Percentiles rank a stretch among this genome's conserved stretches.
These are phyloP conservation scores for Scleroderma citrinum DNA, from an alignment of 768 basidiomycete genomes.

Conservation along the genomic window DNA sequence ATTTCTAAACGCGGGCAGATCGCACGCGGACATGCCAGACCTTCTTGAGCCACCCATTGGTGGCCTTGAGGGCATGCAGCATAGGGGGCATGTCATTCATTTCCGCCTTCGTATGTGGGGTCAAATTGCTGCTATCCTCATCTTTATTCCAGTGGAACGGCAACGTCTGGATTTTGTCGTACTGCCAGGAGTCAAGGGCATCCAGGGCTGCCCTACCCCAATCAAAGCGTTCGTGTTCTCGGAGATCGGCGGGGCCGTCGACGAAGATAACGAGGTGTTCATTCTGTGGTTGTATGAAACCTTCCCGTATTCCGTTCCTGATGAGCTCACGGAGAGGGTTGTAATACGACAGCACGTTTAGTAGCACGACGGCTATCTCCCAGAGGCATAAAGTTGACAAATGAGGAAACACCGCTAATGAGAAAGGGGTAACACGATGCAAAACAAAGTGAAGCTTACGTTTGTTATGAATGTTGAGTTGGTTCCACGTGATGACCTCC, in stretches of 20 bases:
- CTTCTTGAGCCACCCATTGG: conserved; percentile 27
- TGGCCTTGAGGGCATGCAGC: conserved; percentile 19
- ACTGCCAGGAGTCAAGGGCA: conserved; percentile 59
- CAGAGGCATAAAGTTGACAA: background rate
- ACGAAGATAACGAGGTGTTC: conserved; percentile 65
- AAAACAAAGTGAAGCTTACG: no score
- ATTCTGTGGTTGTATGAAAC: conserved; percentile 67
- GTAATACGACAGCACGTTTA: conserved; percentile 85
- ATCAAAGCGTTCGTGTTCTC: conserved; percentile 56
- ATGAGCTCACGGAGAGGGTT: conserved; percentile 77
- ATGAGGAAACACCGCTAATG: conserved; percentile 1
- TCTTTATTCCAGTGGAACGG: conserved; percentile 49
- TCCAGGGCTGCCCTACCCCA: conserved; percentile 72
- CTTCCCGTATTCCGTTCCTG: conserved; percentile 54
- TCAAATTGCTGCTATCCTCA: conserved; percentile 28
- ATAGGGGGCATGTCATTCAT: conserved; percentile 12
- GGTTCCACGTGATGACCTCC: conserved; percentile 94
- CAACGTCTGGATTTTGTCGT: conserved; percentile 22
- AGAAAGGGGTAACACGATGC: no score
- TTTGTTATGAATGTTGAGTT: conserved; percentile 81
- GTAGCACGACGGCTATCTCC: conserved; percentile 64
- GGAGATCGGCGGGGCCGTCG: conserved; percentile 55
- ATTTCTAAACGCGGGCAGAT: conserved; percentile 14
- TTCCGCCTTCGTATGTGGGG: conserved; percentile 7
- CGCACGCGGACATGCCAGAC: conserved; percentile 29